A percentile compares a stretch with the other conserved stretches of the same genome.
Conservation (phyloP, 1,284 basidiomycete genomes). For the Pseudozyma tsukubaensis region DNA sequence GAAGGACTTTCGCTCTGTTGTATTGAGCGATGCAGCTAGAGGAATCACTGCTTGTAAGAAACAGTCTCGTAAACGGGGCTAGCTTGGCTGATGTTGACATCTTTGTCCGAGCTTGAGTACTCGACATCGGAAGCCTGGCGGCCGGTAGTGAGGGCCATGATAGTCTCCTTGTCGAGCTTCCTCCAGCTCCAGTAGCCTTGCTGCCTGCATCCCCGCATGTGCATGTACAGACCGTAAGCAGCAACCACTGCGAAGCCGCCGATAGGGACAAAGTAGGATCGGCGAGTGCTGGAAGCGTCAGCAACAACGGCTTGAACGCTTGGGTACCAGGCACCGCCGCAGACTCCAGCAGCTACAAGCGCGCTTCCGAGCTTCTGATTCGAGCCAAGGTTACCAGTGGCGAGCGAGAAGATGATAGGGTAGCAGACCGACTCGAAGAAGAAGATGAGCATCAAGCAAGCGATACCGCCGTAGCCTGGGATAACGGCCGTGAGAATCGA, state of each 20-base stretch:
- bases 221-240: slow-evolving; percentile 43
- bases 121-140: slow-evolving; percentile 15
- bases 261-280: slow-evolving; percentile 42
- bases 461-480: slow-evolving; percentile 74
- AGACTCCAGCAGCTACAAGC: slow-evolving; percentile 72
- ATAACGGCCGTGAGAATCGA: slow-evolving; percentile 74
- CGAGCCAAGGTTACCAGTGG: slow-evolving; percentile 72
- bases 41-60: slow-evolving; percentile 23
- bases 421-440: slow-evolving; percentile 76
- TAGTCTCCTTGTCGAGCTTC: slow-evolving; percentile 34
- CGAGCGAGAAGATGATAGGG: slow-evolving; percentile 75
- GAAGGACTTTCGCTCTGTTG: too few relatives aligned
- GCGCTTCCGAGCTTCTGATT: slow-evolving; percentile 47
- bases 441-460: slow-evolving; percentile 77
- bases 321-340: slow-evolving; percentile 81
- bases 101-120: slow-evolving; percentile 32
- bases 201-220: slow-evolving; percentile 29
- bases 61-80: slow-evolving; percentile 22
- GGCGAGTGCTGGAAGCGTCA: slow-evolving; percentile 69
- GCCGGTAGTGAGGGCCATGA: slow-evolving; percentile 17
- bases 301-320: slow-evolving; percentile 78
- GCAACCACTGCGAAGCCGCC: slow-evolving; percentile 37
- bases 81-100: slow-evolving; percentile 21
- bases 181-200: slow-evolving; percentile 40
- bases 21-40: neutral